Conservation (phyloP, 2,329 filamentous ascomycete genomes). For the Leptographium wingfieldii region DNA sequence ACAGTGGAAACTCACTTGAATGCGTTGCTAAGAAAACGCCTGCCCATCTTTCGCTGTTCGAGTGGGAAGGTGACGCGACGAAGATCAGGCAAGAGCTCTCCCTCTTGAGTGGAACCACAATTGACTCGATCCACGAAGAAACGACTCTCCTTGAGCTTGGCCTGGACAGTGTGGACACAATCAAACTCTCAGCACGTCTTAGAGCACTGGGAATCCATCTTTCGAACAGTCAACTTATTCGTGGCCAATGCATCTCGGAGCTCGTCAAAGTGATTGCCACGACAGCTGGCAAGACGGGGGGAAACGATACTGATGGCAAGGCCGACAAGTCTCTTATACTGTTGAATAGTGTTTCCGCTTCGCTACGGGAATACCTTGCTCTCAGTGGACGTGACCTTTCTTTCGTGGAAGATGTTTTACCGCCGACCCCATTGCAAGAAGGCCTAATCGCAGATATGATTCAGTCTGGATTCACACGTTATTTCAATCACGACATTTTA, state of each 20-base stretch:
- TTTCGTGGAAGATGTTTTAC: constrained; percentile 48
- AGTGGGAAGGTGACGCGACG: constrained; percentile 44
- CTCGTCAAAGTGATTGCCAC: constrained; percentile 31
- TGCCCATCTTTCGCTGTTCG: constrained; percentile 25
- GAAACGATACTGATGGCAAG: background rate
- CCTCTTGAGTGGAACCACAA: constrained; percentile 40
- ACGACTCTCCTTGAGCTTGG: constrained; percentile 70
- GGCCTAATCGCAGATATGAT: constrained; percentile 76
- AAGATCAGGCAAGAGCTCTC: constrained; percentile 51
- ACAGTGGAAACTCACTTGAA: too few relatives aligned
- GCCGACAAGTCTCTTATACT: background rate
- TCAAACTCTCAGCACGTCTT: constrained; percentile 67
- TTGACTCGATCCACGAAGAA: constrained; percentile 37
- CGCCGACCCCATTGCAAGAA: constrained; percentile 75
- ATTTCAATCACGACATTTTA: constrained; percentile 77
- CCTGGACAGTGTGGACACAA: constrained; percentile 83
- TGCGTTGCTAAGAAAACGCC: background rate
- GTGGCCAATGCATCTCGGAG: constrained; percentile 50
- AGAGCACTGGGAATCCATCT: constrained; percentile 47
- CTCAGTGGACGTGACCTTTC: constrained; percentile 21
- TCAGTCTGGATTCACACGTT: constrained; percentile 57
- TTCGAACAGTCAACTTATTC: constrained; percentile 67
- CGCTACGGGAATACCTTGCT: constrained; percentile 26
- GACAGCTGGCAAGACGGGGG: background rate
- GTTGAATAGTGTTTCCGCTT: constrained; percentile 3